Evolutionary conservation across 163 green algal species (phyloP).

Genomic region (Trebouxia gelatinosa): DNA sequence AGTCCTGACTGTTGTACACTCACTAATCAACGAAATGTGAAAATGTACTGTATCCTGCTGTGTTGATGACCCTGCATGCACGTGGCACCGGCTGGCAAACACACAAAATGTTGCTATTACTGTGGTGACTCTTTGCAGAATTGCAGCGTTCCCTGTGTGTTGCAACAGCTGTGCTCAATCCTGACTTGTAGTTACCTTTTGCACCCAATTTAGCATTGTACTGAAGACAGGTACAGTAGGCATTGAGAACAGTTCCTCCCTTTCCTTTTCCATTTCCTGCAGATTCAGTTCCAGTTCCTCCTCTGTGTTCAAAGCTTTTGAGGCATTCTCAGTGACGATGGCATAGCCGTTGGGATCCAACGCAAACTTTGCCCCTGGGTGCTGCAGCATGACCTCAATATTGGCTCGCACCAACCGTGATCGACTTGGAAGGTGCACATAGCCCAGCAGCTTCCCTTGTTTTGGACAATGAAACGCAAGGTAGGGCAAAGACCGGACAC

Average conservation of each 20-base stretch:
- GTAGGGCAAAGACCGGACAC: neutral
- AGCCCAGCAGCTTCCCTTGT: constrained; percentile 1
- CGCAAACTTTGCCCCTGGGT: constrained; percentile 13
- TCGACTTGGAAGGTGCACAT: constrained; percentile 11
- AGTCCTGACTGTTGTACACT: no score
- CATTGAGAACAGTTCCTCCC: neutral
- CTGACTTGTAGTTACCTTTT: constrained; percentile 16
- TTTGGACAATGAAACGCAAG: neutral
- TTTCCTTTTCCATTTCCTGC: constrained; percentile 11
- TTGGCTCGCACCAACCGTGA: neutral
- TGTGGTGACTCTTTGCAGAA: no score
- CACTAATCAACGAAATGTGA: no score
- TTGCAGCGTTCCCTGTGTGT: no score
- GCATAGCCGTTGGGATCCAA: constrained; percentile 13
- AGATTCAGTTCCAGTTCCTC: constrained; percentile 16
- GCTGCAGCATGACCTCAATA: neutral
- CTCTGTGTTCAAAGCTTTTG: neutral
- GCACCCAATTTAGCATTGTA: neutral
- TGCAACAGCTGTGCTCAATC: no score
- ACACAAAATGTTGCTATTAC: no score
- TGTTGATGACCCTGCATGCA: no score
- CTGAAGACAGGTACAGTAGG: constrained; percentile 6
- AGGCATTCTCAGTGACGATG: neutral
- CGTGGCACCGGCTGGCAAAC: no score
- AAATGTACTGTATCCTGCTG: no score